Evolutionary conservation across 495 filamentous ascomycete genomes (phyloP).

Genomic region (Pyrenula aspistea): DNA sequence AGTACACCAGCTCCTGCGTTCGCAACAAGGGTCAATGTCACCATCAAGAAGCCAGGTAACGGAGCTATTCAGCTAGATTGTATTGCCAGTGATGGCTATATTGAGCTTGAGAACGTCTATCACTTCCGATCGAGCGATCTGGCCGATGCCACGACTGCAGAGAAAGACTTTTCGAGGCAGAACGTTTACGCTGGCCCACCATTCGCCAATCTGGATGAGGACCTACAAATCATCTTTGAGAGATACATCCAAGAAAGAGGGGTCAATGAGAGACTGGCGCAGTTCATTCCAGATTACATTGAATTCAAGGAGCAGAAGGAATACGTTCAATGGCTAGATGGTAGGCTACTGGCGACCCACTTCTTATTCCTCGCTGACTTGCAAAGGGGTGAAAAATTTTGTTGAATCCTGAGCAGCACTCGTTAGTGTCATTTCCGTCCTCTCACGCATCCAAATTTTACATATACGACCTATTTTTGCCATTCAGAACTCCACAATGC

Average conservation of each 20-base stretch:
- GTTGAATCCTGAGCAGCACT: not conserved
- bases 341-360: constrained; percentile 21
- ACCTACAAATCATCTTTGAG: constrained; percentile 83
- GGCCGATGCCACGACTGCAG: constrained; percentile 52
- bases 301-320: constrained; percentile 99
- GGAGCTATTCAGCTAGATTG: constrained; percentile 84
- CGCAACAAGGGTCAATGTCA: constrained; percentile 74
- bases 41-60: constrained; percentile 68
- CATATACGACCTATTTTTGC: too few relatives aligned
- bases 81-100: constrained; percentile 70
- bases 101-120: constrained; percentile 84
- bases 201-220: constrained; percentile 90
- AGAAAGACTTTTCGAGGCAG: constrained; percentile 56
- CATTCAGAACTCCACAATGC: too few relatives aligned
- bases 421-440: too few relatives aligned
- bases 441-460: too few relatives aligned
- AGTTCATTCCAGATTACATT: constrained; percentile 93
- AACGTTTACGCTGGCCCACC: constrained; percentile 83
- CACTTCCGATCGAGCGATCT: constrained; percentile 67
- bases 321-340: constrained; percentile 83
- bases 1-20: constrained; percentile 40
- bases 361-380: not conserved
- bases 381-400: not conserved
- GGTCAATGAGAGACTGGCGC: constrained; percentile 72
- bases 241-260: constrained; percentile 91